phyloP scores from a whole-genome alignment of 2,329 filamentous ascomycete species.

The Paecilomyces dactylethromorphus region DNA sequence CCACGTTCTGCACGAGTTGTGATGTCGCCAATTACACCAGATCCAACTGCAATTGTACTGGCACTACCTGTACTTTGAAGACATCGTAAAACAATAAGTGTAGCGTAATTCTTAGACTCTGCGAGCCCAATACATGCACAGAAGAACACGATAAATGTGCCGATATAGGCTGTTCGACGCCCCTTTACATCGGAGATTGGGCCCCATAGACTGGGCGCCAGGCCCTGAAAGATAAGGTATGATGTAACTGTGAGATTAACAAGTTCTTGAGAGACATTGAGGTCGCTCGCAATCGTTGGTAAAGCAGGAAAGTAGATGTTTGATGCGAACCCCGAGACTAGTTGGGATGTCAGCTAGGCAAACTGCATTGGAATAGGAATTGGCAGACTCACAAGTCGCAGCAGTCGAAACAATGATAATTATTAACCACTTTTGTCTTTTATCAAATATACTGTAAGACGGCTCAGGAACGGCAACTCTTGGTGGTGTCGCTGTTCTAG shows the following conservation, averaged over 20 bases:
- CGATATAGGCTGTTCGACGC: slow-evolving; percentile 32
- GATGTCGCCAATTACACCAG: slow-evolving; percentile 38
- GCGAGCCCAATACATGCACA: slow-evolving; percentile 37
- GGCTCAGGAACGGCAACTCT: slow-evolving; percentile 5
- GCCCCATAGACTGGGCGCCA: slow-evolving; percentile 38
- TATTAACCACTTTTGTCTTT: slow-evolving; percentile 43
- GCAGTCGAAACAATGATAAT: slow-evolving; percentile 43
- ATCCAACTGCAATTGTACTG: slow-evolving; percentile 38
- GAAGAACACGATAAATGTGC: slow-evolving; percentile 35
- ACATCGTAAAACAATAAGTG: slow-evolving; percentile 34
- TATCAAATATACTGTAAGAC: slow-evolving; percentile 48
- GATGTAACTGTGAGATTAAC: slow-evolving; percentile 42
- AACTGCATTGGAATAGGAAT: background rate
- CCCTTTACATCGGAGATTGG: slow-evolving; percentile 35
- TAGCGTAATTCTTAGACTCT: slow-evolving; percentile 28
- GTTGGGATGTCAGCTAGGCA: slow-evolving; percentile 1
- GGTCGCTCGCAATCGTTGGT: slow-evolving; percentile 32
- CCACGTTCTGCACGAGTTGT: slow-evolving; percentile 35
- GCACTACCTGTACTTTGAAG: slow-evolving; percentile 40
- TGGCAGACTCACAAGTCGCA: slow-evolving; percentile 40
- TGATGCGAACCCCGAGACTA: slow-evolving; percentile 37
- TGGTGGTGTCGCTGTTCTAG: background rate
- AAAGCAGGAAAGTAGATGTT: slow-evolving; percentile 44
- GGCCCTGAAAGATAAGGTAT: slow-evolving; percentile 40
- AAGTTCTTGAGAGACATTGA: slow-evolving; percentile 30